Conservation (phyloP, 1,284 basidiomycete species). For the Coriolopsis trogii region DNA sequence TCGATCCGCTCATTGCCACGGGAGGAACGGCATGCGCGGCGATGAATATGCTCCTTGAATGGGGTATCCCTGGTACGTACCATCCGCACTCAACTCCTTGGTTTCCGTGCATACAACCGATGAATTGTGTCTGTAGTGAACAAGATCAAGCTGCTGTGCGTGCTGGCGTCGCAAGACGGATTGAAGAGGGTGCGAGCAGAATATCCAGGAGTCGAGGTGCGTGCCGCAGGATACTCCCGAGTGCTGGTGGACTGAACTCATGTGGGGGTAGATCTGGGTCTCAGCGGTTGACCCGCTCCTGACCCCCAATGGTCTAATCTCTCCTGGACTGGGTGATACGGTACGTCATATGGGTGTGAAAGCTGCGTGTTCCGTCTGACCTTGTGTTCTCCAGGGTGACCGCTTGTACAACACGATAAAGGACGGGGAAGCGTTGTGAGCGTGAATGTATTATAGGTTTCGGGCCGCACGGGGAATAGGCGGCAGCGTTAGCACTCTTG, state of each 20-base stretch:
- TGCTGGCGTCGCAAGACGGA: constrained; percentile 82
- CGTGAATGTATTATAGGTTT: too few species aligned
- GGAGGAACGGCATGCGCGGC: constrained; percentile 93
- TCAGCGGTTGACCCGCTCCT: constrained; percentile 79
- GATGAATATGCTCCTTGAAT: constrained; percentile 81
- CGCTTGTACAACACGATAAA: constrained; percentile 39
- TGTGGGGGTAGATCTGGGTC: constrained; percentile 69
- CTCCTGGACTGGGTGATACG: constrained; percentile 88
- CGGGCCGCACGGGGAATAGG: too few species aligned
- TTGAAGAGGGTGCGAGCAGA: constrained; percentile 65
- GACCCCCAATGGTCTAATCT: constrained; percentile 76
- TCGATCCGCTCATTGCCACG: constrained; percentile 93
- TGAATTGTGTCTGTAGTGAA: constrained; percentile 43
- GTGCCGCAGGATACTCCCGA: constrained; percentile 7
- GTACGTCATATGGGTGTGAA: constrained; percentile 39
- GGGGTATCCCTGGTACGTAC: constrained; percentile 74
- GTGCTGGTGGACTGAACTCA: not conserved
- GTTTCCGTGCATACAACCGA: not conserved
- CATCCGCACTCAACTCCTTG: not conserved
- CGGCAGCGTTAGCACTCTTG: too few species aligned
- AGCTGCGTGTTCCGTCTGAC: not conserved
- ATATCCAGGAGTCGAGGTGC: constrained; percentile 83
- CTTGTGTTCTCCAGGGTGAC: constrained; percentile 35
- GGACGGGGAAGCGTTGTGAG: constrained; percentile 22
- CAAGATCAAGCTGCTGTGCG: constrained; percentile 82